A percentile compares a stretch with the other conserved stretches of the same genome.
These are phyloP conservation scores for Sinapis alba DNA, from an alignment of 441 rosid species.

Conservation along the genomic window DNA sequence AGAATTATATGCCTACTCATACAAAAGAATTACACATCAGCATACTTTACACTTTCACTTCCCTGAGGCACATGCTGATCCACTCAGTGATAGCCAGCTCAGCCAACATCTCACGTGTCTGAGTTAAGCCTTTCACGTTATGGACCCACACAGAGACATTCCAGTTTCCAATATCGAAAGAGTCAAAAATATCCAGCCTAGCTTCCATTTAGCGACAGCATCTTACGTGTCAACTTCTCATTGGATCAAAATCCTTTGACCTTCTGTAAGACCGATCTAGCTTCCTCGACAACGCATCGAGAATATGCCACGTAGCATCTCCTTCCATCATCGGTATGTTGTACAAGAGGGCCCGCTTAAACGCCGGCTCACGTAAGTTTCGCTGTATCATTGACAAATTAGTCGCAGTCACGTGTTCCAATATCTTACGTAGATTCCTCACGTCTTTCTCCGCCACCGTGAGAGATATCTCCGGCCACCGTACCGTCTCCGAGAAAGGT, in stretches of 20 bases:
- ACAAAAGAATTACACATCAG: conserved; percentile 39
- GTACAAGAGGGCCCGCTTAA: conserved; percentile 67
- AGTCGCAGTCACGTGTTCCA: conserved; percentile 71
- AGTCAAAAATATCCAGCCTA: conserved; percentile 28
- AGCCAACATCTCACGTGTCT: conserved; percentile 40
- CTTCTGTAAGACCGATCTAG: conserved; percentile 56
- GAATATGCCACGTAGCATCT: conserved; percentile 89
- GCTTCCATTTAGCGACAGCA: conserved; percentile 24
- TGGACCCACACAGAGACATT: conserved; percentile 30
- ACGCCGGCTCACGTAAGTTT: conserved; percentile 62
- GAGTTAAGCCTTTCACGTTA: conserved; percentile 20
- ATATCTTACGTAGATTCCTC: conserved; percentile 51
- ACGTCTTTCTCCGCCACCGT: conserved; percentile 89
- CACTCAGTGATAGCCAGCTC: conserved; percentile 32
- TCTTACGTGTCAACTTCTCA: background rate
- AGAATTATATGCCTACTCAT: conserved; percentile 32
- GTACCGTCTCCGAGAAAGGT: conserved; percentile 66
- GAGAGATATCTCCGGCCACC: conserved; percentile 79
- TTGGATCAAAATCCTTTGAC: conserved; percentile 36
- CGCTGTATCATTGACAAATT: conserved; percentile 69
- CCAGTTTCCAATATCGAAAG: conserved; percentile 15
- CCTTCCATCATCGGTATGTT: conserved; percentile 56
- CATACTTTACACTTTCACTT: conserved; percentile 34
- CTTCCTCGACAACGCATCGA: conserved; percentile 52
- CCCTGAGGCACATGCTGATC: conserved; percentile 11